Evolutionary conservation across 2,329 filamentous ascomycete genomes (phyloP).

Genomic region (Aureobasidium sp.): DNA sequence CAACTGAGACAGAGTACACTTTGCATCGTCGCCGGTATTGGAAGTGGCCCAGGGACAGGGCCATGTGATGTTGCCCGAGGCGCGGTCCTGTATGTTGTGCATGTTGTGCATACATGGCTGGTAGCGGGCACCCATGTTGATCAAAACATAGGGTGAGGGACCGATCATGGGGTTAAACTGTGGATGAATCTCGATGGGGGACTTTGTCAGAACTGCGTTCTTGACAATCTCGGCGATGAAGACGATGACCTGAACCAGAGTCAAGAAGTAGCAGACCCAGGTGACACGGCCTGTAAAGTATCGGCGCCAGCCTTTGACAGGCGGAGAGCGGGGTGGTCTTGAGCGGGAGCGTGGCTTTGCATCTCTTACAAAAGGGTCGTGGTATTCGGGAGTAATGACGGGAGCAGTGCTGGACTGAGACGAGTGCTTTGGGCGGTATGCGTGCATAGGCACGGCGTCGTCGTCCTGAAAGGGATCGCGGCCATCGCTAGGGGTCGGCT

Average conservation of each 20-base stretch:
- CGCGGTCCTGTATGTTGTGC: constrained; percentile 47
- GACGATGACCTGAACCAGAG: constrained; percentile 68
- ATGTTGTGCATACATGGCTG: constrained; percentile 91
- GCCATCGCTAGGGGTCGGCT: constrained; percentile 28
- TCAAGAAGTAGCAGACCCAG: constrained; percentile 77
- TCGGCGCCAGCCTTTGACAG: constrained; percentile 24
- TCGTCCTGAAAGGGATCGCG: constrained; percentile 43
- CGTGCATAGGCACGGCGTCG: constrained; percentile 42
- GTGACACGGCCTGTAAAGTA: constrained; percentile 57
- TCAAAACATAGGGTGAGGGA: constrained; percentile 79
- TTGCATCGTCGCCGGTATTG: constrained; percentile 50
- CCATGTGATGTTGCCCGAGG: constrained; percentile 51
- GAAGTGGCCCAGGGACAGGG: constrained; percentile 69
- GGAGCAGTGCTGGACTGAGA: constrained; percentile 30
- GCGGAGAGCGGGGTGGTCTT: not conserved
- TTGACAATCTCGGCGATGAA: constrained; percentile 85
- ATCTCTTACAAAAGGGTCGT: constrained; percentile 35
- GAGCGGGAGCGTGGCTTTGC: constrained; percentile 21
- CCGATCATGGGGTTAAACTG: constrained; percentile 97
- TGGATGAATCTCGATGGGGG: constrained; percentile 71
- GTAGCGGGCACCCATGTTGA: constrained; percentile 94
- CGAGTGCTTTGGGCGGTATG: constrained; percentile 31
- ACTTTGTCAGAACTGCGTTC: constrained; percentile 71
- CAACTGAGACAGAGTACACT: constrained; percentile 70
- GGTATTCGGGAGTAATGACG: constrained; percentile 34